A percentile compares a stretch with the other conserved stretches of the same genome.
These are phyloP conservation scores for Russula sp. DNA, from an alignment of 768 basidiomycete genomes.

Conservation along the genomic window DNA sequence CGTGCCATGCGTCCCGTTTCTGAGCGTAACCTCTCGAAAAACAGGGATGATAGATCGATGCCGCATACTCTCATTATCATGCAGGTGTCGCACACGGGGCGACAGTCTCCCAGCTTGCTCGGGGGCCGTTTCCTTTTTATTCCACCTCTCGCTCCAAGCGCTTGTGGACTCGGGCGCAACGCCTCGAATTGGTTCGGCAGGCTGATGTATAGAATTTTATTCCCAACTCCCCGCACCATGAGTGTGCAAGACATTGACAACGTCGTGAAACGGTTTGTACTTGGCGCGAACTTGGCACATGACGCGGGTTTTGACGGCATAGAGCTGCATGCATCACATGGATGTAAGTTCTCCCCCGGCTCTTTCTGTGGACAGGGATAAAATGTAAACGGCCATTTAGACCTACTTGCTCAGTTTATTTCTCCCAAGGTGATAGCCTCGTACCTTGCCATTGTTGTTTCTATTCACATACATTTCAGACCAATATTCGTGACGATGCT, in stretches of 20 bases:
- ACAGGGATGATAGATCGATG: not conserved
- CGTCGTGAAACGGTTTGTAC: constrained; percentile 60
- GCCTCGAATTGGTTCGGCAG: constrained; percentile 36
- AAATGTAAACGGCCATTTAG: constrained; percentile 38
- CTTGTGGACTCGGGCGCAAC: constrained; percentile 47
- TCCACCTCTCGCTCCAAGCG: constrained; percentile 69
- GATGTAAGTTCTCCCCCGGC: constrained; percentile 53
- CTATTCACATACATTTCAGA: constrained; percentile 35
- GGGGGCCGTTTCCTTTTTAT: constrained; percentile 62
- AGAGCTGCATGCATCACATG: constrained; percentile 82
- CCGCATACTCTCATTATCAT: constrained; percentile 46
- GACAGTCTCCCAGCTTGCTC: constrained; percentile 74
- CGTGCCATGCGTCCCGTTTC: constrained; percentile 46
- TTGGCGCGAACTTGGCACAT: constrained; percentile 61
- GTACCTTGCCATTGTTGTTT: not conserved
- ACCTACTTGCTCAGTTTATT: constrained; percentile 76
- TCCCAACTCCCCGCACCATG: constrained; percentile 65
- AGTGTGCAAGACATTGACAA: constrained; percentile 54
- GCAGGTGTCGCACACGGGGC: constrained; percentile 80
- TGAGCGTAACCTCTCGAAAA: not conserved
- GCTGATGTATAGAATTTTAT: constrained; percentile 48
- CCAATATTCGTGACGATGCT: constrained; percentile 56
- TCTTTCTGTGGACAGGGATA: not conserved
- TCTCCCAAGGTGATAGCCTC: constrained; percentile 55
- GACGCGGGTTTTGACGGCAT: constrained; percentile 81